Percentiles rank a stretch among this genome's conserved stretches.
phyloP scores from a whole-genome alignment of 2,329 filamentous ascomycete genomes.

The Beauveria brongniartii region DNA sequence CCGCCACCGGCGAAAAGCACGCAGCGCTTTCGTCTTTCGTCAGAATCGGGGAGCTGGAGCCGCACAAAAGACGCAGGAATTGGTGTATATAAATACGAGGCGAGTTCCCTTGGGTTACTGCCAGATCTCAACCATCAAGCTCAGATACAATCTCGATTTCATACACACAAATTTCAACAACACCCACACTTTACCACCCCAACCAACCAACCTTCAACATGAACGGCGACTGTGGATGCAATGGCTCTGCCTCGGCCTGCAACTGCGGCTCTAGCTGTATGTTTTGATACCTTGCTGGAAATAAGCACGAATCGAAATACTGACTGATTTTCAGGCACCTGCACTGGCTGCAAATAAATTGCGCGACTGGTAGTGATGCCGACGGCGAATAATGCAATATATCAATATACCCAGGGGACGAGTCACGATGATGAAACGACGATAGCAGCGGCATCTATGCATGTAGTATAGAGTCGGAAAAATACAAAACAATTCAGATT shows the following conservation, averaged over 20 bases:
- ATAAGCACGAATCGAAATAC: not conserved
- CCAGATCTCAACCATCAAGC: not conserved
- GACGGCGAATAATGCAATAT: not conserved
- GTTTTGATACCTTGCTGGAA: not conserved
- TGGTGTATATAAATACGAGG: constrained; percentile 3
- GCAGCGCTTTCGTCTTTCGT: constrained; percentile 9
- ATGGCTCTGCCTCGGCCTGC: constrained; percentile 12
- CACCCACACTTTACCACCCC: not conserved
- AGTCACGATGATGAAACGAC: not conserved
- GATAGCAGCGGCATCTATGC: not conserved
- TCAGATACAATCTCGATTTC: constrained; percentile 8
- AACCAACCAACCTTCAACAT: constrained; percentile 9
- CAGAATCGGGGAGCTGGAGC: not conserved
- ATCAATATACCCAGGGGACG: constrained; percentile 1
- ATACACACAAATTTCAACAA: not conserved
- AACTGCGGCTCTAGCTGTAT: constrained; percentile 12
- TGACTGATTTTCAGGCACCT: constrained; percentile 1
- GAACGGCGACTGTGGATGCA: constrained; percentile 12
- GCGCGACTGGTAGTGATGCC: not conserved
- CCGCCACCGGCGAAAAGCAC: constrained; percentile 10
- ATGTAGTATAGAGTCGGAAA: too few species aligned
- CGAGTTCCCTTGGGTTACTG: not conserved
- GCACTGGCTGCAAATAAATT: constrained; percentile 11
- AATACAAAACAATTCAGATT: too few species aligned
- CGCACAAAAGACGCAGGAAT: constrained; percentile 9